These are phyloP conservation scores for Theileria annulata DNA, from an alignment of 169 alveolate species.

Conservation along the genomic window DNA sequence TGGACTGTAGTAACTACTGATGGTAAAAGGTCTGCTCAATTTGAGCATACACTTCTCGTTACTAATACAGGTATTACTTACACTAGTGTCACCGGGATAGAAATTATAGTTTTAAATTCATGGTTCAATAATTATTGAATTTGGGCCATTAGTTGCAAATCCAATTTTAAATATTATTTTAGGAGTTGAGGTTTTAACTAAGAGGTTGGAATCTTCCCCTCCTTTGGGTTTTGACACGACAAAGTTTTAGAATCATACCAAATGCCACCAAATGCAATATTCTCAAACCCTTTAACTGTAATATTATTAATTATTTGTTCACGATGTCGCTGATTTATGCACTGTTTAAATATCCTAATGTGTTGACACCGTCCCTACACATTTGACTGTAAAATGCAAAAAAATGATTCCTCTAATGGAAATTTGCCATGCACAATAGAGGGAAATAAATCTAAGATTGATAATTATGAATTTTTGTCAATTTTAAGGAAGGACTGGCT, in stretches of 20 bases:
- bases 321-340: background rate
- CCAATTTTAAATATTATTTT: background rate
- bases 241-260: conserved; percentile 12
- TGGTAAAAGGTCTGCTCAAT: conserved; percentile 94
- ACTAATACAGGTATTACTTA: conserved; percentile 83
- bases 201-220: conserved; percentile 90
- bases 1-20: conserved; percentile 98
- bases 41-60: conserved; percentile 96
- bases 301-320: conserved; percentile 5
- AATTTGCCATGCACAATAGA: background rate
- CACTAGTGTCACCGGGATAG: background rate
- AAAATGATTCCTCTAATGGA: background rate
- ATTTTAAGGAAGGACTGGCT: conserved; percentile 44
- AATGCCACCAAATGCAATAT: background rate
- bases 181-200: conserved; percentile 94
- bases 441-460: background rate
- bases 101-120: conserved; percentile 6
- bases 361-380: background rate
- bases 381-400: conserved; percentile 11
- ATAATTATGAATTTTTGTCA: background rate
- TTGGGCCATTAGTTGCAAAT: background rate
- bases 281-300: background rate
- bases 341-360: background rate
- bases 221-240: conserved; percentile 79
- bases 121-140: background rate